Conservation (phyloP, 495 filamentous ascomycete species). For the Neurospora tetraspora region DNA sequence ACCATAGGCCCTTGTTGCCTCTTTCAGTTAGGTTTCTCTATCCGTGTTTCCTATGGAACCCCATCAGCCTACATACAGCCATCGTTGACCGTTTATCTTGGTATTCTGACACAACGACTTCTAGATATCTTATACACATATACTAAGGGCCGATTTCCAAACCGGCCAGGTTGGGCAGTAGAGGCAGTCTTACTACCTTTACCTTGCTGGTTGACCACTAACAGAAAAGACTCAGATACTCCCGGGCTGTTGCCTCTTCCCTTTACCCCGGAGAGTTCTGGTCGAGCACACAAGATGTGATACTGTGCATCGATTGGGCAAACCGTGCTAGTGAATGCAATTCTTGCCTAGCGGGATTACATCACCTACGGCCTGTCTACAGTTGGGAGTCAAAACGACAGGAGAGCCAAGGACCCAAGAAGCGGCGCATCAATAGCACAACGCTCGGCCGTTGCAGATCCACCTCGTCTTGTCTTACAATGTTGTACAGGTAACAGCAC, state of each 20-base stretch:
- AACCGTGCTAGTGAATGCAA: neutral
- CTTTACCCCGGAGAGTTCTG: neutral
- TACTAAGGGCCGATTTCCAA: neutral
- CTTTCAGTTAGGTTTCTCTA: neutral
- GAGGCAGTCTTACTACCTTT: neutral
- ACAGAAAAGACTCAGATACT: neutral
- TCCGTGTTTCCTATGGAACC: neutral
- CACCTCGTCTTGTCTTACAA: neutral
- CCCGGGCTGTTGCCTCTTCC: neutral
- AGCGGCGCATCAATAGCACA: neutral
- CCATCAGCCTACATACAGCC: neutral
- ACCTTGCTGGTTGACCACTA: neutral
- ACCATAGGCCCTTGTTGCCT: neutral
- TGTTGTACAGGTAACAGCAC: neutral
- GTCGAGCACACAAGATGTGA: neutral
- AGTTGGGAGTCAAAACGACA: neutral
- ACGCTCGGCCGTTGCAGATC: neutral
- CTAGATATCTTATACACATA: neutral
- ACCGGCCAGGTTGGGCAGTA: neutral
- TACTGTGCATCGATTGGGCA: neutral
- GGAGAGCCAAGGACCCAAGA: neutral
- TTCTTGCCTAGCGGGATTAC: neutral
- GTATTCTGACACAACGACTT: neutral
- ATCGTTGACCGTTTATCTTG: neutral
- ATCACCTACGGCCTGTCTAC: neutral